Evolutionary conservation across 2,329 filamentous ascomycete species (phyloP).

Genomic region (Diaporthe ampelina): DNA sequence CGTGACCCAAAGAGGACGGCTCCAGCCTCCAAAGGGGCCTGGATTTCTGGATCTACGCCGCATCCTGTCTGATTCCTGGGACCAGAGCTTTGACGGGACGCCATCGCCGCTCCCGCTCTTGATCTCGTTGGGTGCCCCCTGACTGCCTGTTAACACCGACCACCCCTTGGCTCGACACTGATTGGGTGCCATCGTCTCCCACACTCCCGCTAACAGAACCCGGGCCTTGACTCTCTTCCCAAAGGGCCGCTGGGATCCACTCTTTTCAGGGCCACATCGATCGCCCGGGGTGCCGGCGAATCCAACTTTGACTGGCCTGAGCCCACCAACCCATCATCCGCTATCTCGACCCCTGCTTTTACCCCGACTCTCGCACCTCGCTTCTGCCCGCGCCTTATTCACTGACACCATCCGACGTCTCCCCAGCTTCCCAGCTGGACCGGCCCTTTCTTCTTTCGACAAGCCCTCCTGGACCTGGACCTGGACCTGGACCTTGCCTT

Average conservation of each 20-base stretch:
- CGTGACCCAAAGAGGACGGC: slow-evolving; percentile 20
- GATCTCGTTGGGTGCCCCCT: slow-evolving; percentile 34
- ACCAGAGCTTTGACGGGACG: slow-evolving; percentile 38
- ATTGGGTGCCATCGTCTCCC: slow-evolving; percentile 40
- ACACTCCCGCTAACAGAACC: slow-evolving; percentile 34
- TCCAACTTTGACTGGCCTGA: slow-evolving; percentile 14
- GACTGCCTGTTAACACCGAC: slow-evolving; percentile 24
- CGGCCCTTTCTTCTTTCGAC: slow-evolving; percentile 28
- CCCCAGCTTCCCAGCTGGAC: slow-evolving; percentile 30
- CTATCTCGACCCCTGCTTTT: slow-evolving; percentile 32
- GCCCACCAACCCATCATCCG: slow-evolving; percentile 33
- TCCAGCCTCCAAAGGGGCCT: slow-evolving; percentile 14
- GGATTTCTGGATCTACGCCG: slow-evolving; percentile 25
- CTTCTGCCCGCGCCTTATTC: slow-evolving; percentile 30
- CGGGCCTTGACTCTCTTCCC: slow-evolving; percentile 33
- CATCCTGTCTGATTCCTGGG: slow-evolving; percentile 27
- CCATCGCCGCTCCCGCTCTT: slow-evolving; percentile 22
- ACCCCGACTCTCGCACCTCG: slow-evolving; percentile 36
- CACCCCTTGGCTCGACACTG: slow-evolving; percentile 38
- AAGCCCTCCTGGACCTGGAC: slow-evolving; percentile 33
- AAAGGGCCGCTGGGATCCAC: slow-evolving; percentile 36
- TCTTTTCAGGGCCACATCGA: slow-evolving; percentile 39
- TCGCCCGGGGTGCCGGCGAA: slow-evolving; percentile 33
- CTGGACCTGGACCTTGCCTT: slow-evolving; percentile 6
- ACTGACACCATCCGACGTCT: slow-evolving; percentile 29